Percentiles rank a stretch among this genome's conserved stretches.
phyloP scores from a whole-genome alignment of 2,329 filamentous ascomycete genomes.

The Penicillium sclerotigenum region DNA sequence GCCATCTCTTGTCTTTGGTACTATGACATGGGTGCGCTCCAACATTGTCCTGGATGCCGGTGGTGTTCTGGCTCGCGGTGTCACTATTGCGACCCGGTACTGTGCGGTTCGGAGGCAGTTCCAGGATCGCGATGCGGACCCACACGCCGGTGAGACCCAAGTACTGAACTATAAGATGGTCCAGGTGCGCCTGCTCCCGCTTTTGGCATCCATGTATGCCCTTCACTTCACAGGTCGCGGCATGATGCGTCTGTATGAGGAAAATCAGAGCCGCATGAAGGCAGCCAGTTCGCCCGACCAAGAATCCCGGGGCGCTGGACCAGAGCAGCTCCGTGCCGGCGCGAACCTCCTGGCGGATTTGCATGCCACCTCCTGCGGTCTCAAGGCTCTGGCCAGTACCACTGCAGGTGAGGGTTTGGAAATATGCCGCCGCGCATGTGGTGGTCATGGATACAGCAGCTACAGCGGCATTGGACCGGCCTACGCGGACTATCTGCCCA shows the following conservation, averaged over 20 bases:
- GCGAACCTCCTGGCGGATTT: conserved; percentile 69
- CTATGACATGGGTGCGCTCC: conserved; percentile 70
- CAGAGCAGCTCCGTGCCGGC: conserved; percentile 64
- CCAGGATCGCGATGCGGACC: conserved; percentile 66
- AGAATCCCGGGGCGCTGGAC: conserved; percentile 58
- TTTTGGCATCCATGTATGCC: conserved; percentile 72
- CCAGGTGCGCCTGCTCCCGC: conserved; percentile 67
- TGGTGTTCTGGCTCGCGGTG: conserved; percentile 67
- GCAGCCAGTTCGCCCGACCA: conserved; percentile 43
- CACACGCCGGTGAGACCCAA: conserved; percentile 63
- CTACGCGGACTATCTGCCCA: conserved; percentile 74
- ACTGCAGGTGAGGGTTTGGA: conserved; percentile 73
- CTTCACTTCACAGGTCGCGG: conserved; percentile 73
- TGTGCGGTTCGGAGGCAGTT: conserved; percentile 73
- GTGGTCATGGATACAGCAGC: conserved; percentile 72
- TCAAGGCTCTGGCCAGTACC: conserved; percentile 70
- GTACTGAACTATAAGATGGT: conserved; percentile 82
- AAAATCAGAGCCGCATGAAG: conserved; percentile 67
- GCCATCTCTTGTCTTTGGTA: conserved; percentile 69
- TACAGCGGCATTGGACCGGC: conserved; percentile 73
- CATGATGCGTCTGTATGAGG: conserved; percentile 71
- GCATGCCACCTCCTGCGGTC: conserved; percentile 71
- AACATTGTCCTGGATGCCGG: conserved; percentile 72
- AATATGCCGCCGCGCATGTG: conserved; percentile 70
- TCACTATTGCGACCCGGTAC: conserved; percentile 74